Base-by-base conservation (phyloP, 140 eudicot genomes). In the Ambrosia hybrid region DNA sequence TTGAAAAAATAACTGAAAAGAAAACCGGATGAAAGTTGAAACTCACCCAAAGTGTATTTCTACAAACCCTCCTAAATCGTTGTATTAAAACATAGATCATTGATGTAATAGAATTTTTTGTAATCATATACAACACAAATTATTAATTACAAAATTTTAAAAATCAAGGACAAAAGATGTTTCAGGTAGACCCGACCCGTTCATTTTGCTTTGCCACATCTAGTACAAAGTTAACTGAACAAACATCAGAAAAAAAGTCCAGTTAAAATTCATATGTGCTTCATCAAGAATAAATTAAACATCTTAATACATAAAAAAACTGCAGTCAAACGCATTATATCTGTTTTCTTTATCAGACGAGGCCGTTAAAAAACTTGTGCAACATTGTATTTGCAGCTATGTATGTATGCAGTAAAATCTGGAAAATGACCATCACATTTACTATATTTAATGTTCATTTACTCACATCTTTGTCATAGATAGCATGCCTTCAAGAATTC, bases 391-490 rank as follows among this genome's bases (percentile, higher is more conserved):
- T 4, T 58, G 64, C n/a, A 5, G 64, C 9, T 6, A 30, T 58
- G 64, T 38, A 58, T 58, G 39, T 6, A 26, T 58, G 26, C 26
- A 21, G 39, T 58, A 9, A 12, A 26, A 57, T 57, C 37, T 26
- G 39, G 36, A 57, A 57, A 57, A 6, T 51, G n/a, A 57, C 26
- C 63, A 8, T 57, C 39, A 57, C 4, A 57, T 57, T 26, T 38
- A n/a, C 37, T 57, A 53, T 67, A 15, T 21, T 17, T n/a, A 14
- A 26, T 37, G 16, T 14, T 56, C 69, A 57, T 70, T 59, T 36
- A 79, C 95, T 85, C 84, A 92, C 98, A 82, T 79, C 71, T 89
- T 92, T 16, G 88, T 71, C 98, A 92, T 92, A 65, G 98, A 92
- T 71, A 89, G 71, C 63, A 92, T 78, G 79, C 98, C 98, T 76